These are phyloP conservation scores for Polyporus tsugae DNA, from an alignment of 1,284 basidiomycete species.

Conservation along the genomic window DNA sequence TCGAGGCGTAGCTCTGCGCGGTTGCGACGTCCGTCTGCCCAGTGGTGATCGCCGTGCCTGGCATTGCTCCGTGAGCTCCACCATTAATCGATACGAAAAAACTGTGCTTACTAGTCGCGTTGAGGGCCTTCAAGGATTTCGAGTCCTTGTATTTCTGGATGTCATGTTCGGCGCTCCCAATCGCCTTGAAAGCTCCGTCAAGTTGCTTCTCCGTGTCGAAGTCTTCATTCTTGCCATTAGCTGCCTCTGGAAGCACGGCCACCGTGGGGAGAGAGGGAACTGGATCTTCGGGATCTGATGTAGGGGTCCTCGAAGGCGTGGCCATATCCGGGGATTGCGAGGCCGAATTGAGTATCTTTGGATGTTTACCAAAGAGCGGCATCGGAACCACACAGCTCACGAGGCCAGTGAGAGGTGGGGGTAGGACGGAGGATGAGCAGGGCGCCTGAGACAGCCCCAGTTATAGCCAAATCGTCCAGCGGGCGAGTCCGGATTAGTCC, in stretches of 20 bases:
- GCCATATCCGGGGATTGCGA: neutral
- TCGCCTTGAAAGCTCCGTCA: constrained; percentile 14
- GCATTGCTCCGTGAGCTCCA: neutral
- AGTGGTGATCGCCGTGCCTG: constrained; percentile 6
- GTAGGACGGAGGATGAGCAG: neutral
- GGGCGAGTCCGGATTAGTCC: neutral
- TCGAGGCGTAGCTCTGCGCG: constrained; percentile 11
- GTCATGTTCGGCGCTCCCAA: constrained; percentile 13
- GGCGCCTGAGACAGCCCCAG: neutral
- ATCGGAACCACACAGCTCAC: neutral
- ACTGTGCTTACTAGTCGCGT: constrained; percentile 19
- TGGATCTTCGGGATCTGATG: neutral
- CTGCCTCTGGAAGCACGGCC: constrained; percentile 5
- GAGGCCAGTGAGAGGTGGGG: neutral
- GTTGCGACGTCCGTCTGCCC: constrained; percentile 16
- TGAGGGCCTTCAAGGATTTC: constrained; percentile 7
- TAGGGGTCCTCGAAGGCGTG: neutral
- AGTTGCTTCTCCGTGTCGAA: constrained; percentile 16
- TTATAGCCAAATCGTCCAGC: neutral
- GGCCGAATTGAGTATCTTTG: neutral
- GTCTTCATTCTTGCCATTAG: constrained; percentile 5
- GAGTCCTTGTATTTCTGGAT: constrained; percentile 19
- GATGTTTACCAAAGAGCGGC: neutral
- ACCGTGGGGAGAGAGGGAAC: neutral
- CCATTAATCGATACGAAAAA: neutral